These are phyloP conservation scores for Pseudopyrenochaeta lycopersici DNA, from an alignment of 2,329 filamentous ascomycete genomes.

Conservation along the genomic window DNA sequence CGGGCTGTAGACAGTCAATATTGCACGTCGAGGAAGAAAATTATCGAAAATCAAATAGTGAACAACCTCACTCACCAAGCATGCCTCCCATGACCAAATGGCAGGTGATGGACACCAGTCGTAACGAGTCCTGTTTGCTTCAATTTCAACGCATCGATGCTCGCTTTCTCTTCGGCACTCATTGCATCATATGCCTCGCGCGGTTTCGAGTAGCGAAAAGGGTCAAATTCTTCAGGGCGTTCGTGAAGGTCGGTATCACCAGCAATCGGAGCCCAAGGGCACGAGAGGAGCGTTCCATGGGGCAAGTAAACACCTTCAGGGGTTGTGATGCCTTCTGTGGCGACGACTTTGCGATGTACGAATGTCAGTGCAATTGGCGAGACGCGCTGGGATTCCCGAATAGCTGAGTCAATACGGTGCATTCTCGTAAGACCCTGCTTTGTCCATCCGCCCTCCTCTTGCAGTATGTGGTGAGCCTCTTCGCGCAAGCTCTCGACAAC, in stretches of 20 bases:
- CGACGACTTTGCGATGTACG: conserved; percentile 59
- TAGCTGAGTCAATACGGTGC: conserved; percentile 60
- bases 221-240: conserved; percentile 25
- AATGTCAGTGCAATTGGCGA: conserved; percentile 60
- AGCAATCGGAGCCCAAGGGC: conserved; percentile 27
- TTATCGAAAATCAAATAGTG: too few species aligned
- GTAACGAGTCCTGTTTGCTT: conserved; percentile 63
- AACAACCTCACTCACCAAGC: conserved; percentile 34
- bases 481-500: conserved; percentile 49
- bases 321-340: conserved; percentile 79
- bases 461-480: conserved; percentile 51
- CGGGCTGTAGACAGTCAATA: conserved; percentile 33
- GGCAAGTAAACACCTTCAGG: conserved; percentile 67
- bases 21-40: conserved; percentile 32
- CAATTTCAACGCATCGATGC: conserved; percentile 25
- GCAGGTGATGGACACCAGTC: conserved; percentile 60
- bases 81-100: conserved; percentile 67
- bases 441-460: conserved; percentile 55
- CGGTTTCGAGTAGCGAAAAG: conserved; percentile 35
- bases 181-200: conserved; percentile 30
- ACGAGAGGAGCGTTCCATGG: conserved; percentile 26
- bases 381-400: conserved; percentile 63
- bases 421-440: conserved; percentile 57
- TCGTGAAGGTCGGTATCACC: conserved; percentile 26
- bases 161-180: conserved; percentile 23